These are phyloP conservation scores for Macrotyloma uniflorum DNA, from an alignment of 306 rosid genomes.

Conservation along the genomic window DNA sequence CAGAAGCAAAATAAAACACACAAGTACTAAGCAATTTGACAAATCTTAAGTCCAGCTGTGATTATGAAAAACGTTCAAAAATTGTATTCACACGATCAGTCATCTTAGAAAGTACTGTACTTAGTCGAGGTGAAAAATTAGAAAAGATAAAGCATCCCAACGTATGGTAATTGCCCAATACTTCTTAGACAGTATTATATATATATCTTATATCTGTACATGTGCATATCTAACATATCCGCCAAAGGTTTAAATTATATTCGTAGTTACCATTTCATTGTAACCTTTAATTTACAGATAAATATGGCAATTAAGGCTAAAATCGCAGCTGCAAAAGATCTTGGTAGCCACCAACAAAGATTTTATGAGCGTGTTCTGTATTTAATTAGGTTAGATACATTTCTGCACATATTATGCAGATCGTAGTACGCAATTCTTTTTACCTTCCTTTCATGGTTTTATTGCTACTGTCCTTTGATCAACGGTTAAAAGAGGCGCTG, in stretches of 20 bases:
- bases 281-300: not conserved
- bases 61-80: constrained; percentile 18
- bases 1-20: not conserved
- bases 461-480: not conserved
- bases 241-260: not conserved
- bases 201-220: not conserved
- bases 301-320: not conserved
- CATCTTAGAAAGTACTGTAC: constrained; percentile 3
- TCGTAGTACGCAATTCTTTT: not conserved
- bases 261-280: not conserved
- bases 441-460: not conserved
- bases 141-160: constrained; percentile 10
- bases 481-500: constrained; percentile 5
- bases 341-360: not conserved
- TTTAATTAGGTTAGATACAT: not conserved
- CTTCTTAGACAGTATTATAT: too few species aligned
- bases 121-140: constrained; percentile 20
- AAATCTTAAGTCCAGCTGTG: constrained; percentile 16
- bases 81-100: constrained; percentile 37
- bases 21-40: not conserved
- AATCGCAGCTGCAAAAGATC: not conserved
- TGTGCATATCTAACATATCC: not conserved
- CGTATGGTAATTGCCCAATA: not conserved
- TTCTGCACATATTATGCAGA: not conserved
- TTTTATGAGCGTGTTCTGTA: not conserved